Percentiles rank a stretch among this genome's conserved stretches.
phyloP scores from a whole-genome alignment of 2,329 filamentous ascomycete species.

The Penicillium freii region DNA sequence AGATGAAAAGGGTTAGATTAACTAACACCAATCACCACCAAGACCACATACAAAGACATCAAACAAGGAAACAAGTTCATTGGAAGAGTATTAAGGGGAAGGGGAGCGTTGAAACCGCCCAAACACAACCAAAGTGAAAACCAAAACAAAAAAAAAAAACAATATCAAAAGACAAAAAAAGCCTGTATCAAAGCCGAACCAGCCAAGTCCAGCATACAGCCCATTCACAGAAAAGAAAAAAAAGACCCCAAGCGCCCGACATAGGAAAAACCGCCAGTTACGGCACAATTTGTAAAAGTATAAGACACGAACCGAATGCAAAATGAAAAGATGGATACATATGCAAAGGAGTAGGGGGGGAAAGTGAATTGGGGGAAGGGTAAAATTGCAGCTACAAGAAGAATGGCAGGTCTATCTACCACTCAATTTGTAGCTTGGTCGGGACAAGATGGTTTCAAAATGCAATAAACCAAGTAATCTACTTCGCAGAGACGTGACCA shows the following conservation, averaged over 20 bases:
- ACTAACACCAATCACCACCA: not conserved
- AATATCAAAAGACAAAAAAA: not conserved
- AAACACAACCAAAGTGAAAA: not conserved
- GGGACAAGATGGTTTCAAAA: not conserved
- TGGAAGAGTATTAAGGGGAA: conserved; percentile 13
- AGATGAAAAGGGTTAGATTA: not conserved
- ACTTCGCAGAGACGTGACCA: conserved; percentile 16
- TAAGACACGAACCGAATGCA: conserved; percentile 28
- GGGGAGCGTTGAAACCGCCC: not conserved
- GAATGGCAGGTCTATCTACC: not conserved
- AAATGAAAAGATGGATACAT: conserved; percentile 8
- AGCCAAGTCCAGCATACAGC: not conserved
- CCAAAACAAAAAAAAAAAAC: not conserved
- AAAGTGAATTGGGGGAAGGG: not conserved
- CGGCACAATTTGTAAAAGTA: conserved; percentile 23
- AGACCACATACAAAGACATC: not conserved
- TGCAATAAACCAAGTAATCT: conserved; percentile 1
- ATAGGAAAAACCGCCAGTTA: conserved; percentile 19
- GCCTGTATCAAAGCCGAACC: not conserved
- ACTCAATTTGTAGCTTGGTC: not conserved
- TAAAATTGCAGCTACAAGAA: not conserved
- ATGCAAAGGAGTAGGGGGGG: not conserved
- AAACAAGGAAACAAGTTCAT: conserved; percentile 7
- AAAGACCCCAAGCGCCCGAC: conserved; percentile 18
- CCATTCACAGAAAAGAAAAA: not conserved